Base-by-base conservation (phyloP, 208 protist genomes). In the Endotrypanum monterogeii region DNA sequence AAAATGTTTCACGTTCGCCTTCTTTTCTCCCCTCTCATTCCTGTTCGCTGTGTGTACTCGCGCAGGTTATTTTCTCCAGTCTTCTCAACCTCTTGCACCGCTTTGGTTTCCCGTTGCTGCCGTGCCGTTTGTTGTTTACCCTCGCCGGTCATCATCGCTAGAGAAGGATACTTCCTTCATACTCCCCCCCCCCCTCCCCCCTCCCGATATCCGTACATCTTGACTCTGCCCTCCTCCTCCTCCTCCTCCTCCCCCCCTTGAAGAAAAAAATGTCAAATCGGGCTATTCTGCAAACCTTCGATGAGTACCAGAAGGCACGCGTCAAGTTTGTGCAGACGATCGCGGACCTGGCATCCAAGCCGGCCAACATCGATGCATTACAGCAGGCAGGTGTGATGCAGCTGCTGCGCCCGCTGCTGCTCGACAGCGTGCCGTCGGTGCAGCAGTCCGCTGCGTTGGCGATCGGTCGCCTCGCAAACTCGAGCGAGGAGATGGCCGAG, bases 361-460 rank as follows among this genome's bases (percentile, higher is more conserved):
- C 98, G 28, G 95, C 98, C 80, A 99, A 99, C 86, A 98, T 99
- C 58, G 98, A 99, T 30, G 86, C 94, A 14, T 83, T 99, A 60
- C 96, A 99, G 72, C 94, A 98, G 79, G 96, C 95, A 6, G 98
- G 98, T 50, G 98, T 99, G 7, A 98, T 99, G 96, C 85, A 97
- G 65, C 89, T 99, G 46, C 93, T 99, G n/a, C 91, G 98, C 12
- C 98, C 98, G 7, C 91, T 99, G 14, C 84, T 99, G 55, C 82
- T 99, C 18, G 99, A 99, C 88, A 97, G 84, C 69, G 98, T 99
- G 44, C 97, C 98, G n/a, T 97, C 95, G 18, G 98, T 99, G 54
- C 98, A 99, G 85, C 98, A 99, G 86, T 95, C 89, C n/a, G 97
- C 98, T 20, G 98, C 98, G n/a, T 85, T 99, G 11, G 99, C 99